Conservation (phyloP, 345 rosid species). For the Toxicodendron radicans region DNA sequence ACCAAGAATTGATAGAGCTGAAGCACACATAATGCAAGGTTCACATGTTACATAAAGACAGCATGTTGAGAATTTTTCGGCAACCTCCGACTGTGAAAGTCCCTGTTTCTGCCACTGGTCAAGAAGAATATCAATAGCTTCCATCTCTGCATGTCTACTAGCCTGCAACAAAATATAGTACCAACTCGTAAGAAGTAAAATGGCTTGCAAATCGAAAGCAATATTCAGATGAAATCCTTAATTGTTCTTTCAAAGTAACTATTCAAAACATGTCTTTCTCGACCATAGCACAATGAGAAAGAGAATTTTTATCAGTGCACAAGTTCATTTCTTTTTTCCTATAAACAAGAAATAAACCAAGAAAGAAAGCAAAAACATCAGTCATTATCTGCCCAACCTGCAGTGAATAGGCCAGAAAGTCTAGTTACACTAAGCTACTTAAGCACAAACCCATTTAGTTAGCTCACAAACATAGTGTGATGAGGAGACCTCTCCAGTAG, state of each 20-base stretch:
- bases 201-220: background rate
- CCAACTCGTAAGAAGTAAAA: background rate
- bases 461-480: background rate
- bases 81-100: conserved; percentile 55
- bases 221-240: background rate
- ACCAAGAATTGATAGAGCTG: conserved; percentile 79
- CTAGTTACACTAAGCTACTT: background rate
- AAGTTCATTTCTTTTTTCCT: background rate
- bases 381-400: background rate
- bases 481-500: background rate
- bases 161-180: conserved; percentile 30
- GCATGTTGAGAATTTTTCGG: conserved; percentile 61
- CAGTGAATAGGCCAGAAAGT: background rate
- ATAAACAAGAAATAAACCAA: background rate
- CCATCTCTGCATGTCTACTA: conserved; percentile 96
- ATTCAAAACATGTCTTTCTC: background rate
- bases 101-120: conserved; percentile 59
- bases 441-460: background rate
- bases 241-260: background rate
- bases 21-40: conserved; percentile 95
- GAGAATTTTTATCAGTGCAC: background rate
- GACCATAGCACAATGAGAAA: background rate
- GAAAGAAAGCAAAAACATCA: background rate
- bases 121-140: conserved; percentile 74
- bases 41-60: conserved; percentile 82